Evolutionary conservation across 2,329 filamentous ascomycete genomes (phyloP).

Genomic region (Corinectria fuckeliana): DNA sequence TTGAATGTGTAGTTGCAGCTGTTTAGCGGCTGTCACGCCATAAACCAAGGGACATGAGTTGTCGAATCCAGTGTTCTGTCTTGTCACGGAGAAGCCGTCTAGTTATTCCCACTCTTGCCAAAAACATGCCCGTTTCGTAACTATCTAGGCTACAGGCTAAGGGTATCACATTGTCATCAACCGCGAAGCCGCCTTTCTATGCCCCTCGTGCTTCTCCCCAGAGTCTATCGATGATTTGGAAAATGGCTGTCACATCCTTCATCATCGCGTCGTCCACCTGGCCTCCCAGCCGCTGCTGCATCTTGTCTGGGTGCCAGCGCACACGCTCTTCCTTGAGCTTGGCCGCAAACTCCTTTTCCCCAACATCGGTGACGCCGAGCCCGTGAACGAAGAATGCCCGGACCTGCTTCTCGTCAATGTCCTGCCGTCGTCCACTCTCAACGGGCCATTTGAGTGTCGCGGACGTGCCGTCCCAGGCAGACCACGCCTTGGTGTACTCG

Average conservation of each 20-base stretch:
- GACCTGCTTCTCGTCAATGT: constrained; percentile 66
- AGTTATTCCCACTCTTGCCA: not conserved
- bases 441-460: constrained; percentile 75
- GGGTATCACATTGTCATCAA: constrained; percentile 22
- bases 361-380: constrained; percentile 50
- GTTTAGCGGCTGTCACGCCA: too few species aligned
- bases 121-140: not conserved
- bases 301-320: constrained; percentile 97
- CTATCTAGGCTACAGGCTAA: not conserved
- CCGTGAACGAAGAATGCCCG: constrained; percentile 70
- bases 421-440: constrained; percentile 59
- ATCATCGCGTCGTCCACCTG: constrained; percentile 75
- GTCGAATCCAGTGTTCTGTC: too few species aligned
- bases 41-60: not conserved
- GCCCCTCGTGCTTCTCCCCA: constrained; percentile 68
- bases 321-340: constrained; percentile 83
- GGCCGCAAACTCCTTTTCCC: constrained; percentile 53
- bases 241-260: constrained; percentile 84
- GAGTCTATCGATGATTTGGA: constrained; percentile 85
- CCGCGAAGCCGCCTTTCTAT: not conserved
- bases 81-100: too few species aligned
- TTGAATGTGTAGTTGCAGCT: too few species aligned
- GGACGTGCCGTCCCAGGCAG: constrained; percentile 52
- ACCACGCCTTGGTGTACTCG: constrained; percentile 71
- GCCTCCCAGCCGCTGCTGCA: constrained; percentile 85